Conservation (phyloP, 2,329 filamentous ascomycete genomes). For the Fusarium chaquense region DNA sequence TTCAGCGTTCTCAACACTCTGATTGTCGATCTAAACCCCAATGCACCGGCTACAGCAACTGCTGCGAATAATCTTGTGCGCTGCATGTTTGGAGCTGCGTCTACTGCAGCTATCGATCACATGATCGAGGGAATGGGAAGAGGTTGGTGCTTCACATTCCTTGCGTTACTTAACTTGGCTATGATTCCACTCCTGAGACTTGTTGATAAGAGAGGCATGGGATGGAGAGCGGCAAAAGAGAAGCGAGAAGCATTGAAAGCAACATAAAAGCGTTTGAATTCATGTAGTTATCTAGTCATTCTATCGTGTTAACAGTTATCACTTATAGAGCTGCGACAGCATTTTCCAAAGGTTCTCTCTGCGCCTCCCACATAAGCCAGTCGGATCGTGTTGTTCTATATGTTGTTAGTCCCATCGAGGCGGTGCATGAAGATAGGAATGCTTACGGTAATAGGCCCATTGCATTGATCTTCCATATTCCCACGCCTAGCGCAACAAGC, state of each 20-base stretch:
- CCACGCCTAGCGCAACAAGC: constrained; percentile 82
- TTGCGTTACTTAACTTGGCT: constrained; percentile 63
- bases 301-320: constrained; percentile 14
- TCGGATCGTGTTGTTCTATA: constrained; percentile 91
- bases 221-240: constrained; percentile 64
- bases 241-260: constrained; percentile 50
- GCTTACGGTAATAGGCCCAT: constrained; percentile 95
- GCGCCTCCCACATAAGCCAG: constrained; percentile 95
- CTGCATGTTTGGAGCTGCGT: constrained; percentile 70
- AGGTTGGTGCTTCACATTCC: constrained; percentile 73
- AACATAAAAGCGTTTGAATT: background rate
- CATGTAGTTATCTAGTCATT: constrained; percentile 14
- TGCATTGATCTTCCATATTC: constrained; percentile 94
- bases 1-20: constrained; percentile 74
- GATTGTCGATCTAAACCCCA: constrained; percentile 72
- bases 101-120: constrained; percentile 69
- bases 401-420: constrained; percentile 16
- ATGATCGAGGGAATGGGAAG: constrained; percentile 69
- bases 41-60: constrained; percentile 70
- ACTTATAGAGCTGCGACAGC: constrained; percentile 72
- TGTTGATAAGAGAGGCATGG: constrained; percentile 61
- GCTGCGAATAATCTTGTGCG: constrained; percentile 73
- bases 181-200: constrained; percentile 63
- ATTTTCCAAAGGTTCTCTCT: constrained; percentile 75
- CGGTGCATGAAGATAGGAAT: background rate